Conservation (phyloP, 768 basidiomycete species). For the Phaeolepiota aurea region DNA sequence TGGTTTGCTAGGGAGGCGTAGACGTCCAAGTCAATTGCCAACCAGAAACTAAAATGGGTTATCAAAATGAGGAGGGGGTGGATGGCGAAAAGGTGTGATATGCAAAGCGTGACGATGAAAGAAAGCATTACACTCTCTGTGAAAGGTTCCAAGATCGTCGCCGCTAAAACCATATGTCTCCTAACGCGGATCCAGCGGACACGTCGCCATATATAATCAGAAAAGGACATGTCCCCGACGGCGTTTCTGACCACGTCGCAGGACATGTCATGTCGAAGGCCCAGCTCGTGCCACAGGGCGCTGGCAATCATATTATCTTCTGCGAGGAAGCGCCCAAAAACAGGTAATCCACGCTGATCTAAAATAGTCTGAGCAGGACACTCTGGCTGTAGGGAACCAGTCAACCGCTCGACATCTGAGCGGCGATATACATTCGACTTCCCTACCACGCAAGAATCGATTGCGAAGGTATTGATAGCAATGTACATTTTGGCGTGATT, state of each 20-base stretch:
- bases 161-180: constrained; percentile 84
- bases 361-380: no score
- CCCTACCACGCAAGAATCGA: constrained; percentile 95
- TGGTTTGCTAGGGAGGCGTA: constrained; percentile 69
- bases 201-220: constrained; percentile 81
- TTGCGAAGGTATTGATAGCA: constrained; percentile 80
- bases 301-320: constrained; percentile 98
- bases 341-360: constrained; percentile 50
- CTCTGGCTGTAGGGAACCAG: constrained; percentile 51
- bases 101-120: constrained; percentile 49
- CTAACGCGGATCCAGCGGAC: constrained; percentile 96
- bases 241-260: constrained; percentile 86
- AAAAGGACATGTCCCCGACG: constrained; percentile 80
- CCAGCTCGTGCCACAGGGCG: constrained; percentile 90
- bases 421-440: constrained; percentile 94
- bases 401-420: constrained; percentile 74
- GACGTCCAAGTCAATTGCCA: constrained; percentile 76
- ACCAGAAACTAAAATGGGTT: constrained; percentile 61
- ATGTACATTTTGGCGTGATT: constrained; percentile 98
- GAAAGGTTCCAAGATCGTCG: constrained; percentile 86
- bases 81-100: constrained; percentile 40
- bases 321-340: constrained; percentile 84
- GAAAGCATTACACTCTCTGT: constrained; percentile 80
- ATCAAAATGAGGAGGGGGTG: constrained; percentile 44
- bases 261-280: constrained; percentile 81